Conservation (phyloP, 805 yeast species). For the Saturnispora sanitii region DNA sequence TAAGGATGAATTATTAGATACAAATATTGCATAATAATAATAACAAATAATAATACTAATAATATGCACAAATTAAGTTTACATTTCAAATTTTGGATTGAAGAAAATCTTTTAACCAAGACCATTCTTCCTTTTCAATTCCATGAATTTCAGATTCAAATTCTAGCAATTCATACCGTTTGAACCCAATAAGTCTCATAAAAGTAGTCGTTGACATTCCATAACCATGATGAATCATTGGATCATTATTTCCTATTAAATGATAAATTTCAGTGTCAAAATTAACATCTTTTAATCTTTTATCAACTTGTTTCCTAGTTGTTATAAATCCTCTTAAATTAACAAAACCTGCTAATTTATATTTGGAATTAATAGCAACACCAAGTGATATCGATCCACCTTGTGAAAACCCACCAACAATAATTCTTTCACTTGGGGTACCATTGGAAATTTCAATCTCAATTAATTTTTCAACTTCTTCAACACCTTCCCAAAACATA, state of each 20-base stretch:
- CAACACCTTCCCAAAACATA: constrained; percentile 45
- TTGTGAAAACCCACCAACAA: constrained; percentile 95
- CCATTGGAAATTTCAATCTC: constrained; percentile 44
- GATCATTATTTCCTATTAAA: constrained; percentile 80
- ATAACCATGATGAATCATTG: constrained; percentile 38
- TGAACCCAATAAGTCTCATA: constrained; percentile 37
- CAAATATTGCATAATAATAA: constrained; percentile 14
- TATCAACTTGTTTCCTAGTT: constrained; percentile 23
- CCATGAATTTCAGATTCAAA: constrained; percentile 64
- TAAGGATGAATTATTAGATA: constrained; percentile 28
- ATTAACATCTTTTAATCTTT: constrained; percentile 31
- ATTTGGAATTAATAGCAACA: constrained; percentile 39
- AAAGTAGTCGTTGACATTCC: constrained; percentile 36
- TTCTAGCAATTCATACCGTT: constrained; percentile 36
- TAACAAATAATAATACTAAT: too few relatives aligned
- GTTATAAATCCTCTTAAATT: constrained; percentile 69
- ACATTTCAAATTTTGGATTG: not conserved
- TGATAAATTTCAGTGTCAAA: constrained; percentile 67
- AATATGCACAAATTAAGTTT: too few relatives aligned
- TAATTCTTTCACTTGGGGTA: constrained; percentile 52
- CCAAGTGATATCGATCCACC: constrained; percentile 80
- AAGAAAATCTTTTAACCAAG: constrained; percentile 41
- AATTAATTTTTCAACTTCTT: constrained; percentile 36
- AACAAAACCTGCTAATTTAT: constrained; percentile 68
- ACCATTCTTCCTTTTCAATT: constrained; percentile 56